phyloP scores from a whole-genome alignment of 1,139 yeast species.

The Geotrichum klebahnii region DNA sequence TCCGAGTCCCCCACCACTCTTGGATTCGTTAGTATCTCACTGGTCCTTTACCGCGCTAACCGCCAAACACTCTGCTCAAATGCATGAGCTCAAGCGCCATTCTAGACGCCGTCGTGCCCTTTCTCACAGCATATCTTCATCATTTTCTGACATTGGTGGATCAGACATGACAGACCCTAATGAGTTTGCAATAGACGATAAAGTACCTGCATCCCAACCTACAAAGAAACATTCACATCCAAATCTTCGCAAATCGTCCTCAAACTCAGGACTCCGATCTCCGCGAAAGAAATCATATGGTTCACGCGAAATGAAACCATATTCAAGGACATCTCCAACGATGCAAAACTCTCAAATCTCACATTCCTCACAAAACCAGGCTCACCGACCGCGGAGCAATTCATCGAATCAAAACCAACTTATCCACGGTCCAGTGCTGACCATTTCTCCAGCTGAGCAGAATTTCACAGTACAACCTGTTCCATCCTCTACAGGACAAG shows the following conservation, averaged over 20 bases:
- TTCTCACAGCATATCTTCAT: background rate
- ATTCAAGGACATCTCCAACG: constrained; percentile 3
- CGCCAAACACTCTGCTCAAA: constrained; percentile 8
- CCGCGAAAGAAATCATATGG: constrained; percentile 7
- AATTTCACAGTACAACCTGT: constrained; percentile 6
- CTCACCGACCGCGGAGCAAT: background rate
- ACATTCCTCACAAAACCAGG: too few relatives aligned
- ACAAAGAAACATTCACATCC: background rate
- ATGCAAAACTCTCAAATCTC: too few relatives aligned
- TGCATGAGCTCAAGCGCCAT: background rate
- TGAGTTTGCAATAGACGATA: background rate
- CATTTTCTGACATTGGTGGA: background rate
- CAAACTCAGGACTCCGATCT: constrained; percentile 1
- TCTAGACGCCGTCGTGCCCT: background rate
- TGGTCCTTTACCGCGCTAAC: constrained; percentile 10
- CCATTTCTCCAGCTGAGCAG: constrained; percentile 13
- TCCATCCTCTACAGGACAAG: background rate
- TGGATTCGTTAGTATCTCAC: constrained; percentile 17
- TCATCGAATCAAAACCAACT: background rate
- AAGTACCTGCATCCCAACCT: background rate
- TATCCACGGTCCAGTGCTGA: constrained; percentile 8
- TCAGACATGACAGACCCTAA: background rate
- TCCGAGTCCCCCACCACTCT: constrained; percentile 18
- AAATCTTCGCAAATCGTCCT: background rate
- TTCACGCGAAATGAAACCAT: constrained; percentile 5